These are phyloP conservation scores for Pseudogymnoascus sp. DNA, from an alignment of 2,329 filamentous ascomycete species.

Conservation along the genomic window DNA sequence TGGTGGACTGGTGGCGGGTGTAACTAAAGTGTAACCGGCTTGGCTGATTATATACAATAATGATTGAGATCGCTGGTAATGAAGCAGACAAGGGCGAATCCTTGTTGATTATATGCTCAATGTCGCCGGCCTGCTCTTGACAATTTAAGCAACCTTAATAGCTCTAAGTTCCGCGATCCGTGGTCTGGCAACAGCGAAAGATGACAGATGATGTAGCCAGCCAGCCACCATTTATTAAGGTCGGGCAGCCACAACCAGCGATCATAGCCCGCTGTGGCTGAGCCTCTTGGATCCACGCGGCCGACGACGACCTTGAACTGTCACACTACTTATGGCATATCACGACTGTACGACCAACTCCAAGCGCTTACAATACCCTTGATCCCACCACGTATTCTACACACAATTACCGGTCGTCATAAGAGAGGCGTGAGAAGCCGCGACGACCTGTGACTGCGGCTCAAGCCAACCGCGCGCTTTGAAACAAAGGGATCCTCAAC, in stretches of 20 bases:
- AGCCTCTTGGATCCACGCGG: neutral
- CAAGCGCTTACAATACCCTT: neutral
- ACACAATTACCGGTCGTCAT: neutral
- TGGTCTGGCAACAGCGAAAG: neutral
- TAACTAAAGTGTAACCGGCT: slow-evolving; percentile 7
- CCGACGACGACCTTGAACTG: slow-evolving; percentile 2
- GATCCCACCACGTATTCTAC: neutral
- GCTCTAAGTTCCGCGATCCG: neutral
- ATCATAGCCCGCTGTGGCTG: slow-evolving; percentile 2
- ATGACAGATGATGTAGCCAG: slow-evolving; percentile 9
- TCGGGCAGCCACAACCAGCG: neutral
- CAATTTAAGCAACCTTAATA: neutral
- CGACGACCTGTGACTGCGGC: slow-evolving; percentile 8
- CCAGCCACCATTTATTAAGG: slow-evolving; percentile 5
- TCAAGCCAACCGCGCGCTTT: slow-evolving; percentile 6
- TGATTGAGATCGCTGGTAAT: neutral
- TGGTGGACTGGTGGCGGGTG: neutral
- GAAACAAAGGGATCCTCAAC: slow-evolving; percentile 3
- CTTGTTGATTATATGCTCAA: neutral
- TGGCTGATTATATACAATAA: slow-evolving; percentile 2
- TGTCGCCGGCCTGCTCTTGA: neutral
- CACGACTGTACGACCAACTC: neutral
- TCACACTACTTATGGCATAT: neutral
- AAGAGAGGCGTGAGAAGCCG: slow-evolving; percentile 6
- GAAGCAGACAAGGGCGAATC: neutral